These are phyloP conservation scores for Boletus subcaerulescens DNA, from an alignment of 768 basidiomycete species.

Conservation along the genomic window DNA sequence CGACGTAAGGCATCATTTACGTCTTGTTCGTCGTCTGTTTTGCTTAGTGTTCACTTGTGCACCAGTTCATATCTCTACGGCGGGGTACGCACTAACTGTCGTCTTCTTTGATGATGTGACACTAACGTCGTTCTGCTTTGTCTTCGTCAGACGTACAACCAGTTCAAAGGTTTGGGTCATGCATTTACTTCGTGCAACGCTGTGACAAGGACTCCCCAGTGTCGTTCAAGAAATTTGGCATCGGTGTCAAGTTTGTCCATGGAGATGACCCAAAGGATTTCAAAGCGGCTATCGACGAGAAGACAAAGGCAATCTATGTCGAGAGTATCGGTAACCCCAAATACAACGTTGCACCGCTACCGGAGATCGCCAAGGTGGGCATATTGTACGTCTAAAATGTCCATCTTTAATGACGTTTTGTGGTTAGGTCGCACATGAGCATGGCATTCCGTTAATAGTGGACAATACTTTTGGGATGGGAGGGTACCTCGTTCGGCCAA, in stretches of 20 bases:
- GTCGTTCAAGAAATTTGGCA: constrained; percentile 53
- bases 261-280: constrained; percentile 46
- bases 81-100: constrained; percentile 40
- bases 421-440: constrained; percentile 53
- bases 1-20: constrained; percentile 38
- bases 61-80: constrained; percentile 53
- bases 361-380: constrained; percentile 51
- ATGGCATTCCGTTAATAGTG: constrained; percentile 61
- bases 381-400: no score
- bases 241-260: constrained; percentile 52
- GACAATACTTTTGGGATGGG: constrained; percentile 66
- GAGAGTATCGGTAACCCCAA: constrained; percentile 65
- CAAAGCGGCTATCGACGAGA: constrained; percentile 53
- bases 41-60: not conserved
- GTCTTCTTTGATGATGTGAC: not conserved
- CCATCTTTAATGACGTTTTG: not conserved
- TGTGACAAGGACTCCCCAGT: constrained; percentile 30
- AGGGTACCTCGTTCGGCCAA: constrained; percentile 53
- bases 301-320: constrained; percentile 56
- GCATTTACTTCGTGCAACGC: not conserved
- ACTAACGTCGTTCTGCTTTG: not conserved
- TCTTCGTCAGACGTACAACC: constrained; percentile 51
- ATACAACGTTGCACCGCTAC: constrained; percentile 53
- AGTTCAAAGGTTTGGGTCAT: constrained; percentile 49
- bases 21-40: no score